Percentiles rank a stretch among this genome's conserved stretches.
phyloP scores from a whole-genome alignment of 441 rosid genomes.

The Euphorbia celastroides region DNA sequence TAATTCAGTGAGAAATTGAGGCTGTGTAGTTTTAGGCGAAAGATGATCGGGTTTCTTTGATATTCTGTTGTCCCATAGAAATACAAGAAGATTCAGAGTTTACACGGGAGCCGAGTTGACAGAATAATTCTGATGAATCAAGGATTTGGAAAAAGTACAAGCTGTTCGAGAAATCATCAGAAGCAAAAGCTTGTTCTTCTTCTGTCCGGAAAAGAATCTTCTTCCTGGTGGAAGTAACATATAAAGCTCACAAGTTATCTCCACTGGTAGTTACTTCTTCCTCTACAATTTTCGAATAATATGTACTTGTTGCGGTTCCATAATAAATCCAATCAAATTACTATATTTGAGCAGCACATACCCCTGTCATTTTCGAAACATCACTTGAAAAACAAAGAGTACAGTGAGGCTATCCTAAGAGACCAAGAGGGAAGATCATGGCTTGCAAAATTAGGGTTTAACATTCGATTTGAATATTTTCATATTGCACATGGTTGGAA shows the following conservation, averaged over 20 bases:
- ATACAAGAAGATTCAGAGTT: constrained; percentile 3
- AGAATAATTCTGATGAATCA: no score
- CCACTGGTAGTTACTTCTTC: neutral
- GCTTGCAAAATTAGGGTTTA: constrained; percentile 5
- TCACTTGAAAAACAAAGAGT: neutral
- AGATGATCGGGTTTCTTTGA: neutral
- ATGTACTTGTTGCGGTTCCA: neutral
- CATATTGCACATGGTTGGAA: constrained; percentile 13
- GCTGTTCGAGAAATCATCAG: neutral
- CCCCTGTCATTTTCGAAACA: neutral
- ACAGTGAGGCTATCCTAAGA: constrained; percentile 5
- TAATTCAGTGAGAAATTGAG: neutral
- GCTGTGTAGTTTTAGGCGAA: neutral
- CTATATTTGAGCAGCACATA: constrained; percentile 11
- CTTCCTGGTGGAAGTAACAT: constrained; percentile 3
- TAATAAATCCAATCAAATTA: neutral
- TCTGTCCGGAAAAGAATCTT: neutral
- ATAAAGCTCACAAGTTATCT: neutral
- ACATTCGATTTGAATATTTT: neutral
- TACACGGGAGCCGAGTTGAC: neutral
- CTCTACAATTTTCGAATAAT: neutral
- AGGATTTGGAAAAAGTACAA: no score
- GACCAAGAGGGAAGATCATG: constrained; percentile 16
- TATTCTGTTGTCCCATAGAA: neutral
- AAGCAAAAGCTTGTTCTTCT: constrained; percentile 1